Evolutionary conservation across 2,329 filamentous ascomycete species (phyloP).

Genomic region (Plenodomus lindquistii): DNA sequence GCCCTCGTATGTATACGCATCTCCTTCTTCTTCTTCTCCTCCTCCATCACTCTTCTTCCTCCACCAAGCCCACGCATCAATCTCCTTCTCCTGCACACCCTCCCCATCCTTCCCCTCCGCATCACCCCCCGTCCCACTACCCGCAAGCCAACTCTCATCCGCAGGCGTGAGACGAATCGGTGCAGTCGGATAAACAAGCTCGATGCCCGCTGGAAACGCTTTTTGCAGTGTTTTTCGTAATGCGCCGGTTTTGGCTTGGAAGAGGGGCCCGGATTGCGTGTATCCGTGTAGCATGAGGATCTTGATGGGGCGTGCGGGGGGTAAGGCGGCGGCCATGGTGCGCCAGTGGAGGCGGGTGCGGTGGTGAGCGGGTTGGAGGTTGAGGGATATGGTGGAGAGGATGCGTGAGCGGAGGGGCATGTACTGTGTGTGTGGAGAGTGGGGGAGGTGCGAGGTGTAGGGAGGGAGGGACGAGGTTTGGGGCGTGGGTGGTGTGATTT

Average conservation of each 20-base stretch:
- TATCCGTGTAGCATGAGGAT: constrained; percentile 67
- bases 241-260: constrained; percentile 86
- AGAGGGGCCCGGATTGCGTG: constrained; percentile 85
- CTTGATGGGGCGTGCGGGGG: constrained; percentile 45
- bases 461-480: too few relatives aligned
- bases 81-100: constrained; percentile 50
- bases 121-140: constrained; percentile 16
- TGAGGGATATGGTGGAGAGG: constrained; percentile 8
- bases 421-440: constrained; percentile 1
- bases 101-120: constrained; percentile 26
- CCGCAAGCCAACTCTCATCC: constrained; percentile 59
- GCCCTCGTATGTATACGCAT: constrained; percentile 63
- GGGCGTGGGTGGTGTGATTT: too few relatives aligned
- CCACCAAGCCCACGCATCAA: constrained; percentile 86
- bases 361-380: constrained; percentile 21
- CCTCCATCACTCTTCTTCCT: constrained; percentile 59
- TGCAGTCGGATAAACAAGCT: constrained; percentile 53
- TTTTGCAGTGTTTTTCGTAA: constrained; percentile 81
- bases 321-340: constrained; percentile 37
- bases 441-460: not conserved
- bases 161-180: constrained; percentile 48
- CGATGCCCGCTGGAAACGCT: constrained; percentile 62
- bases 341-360: constrained; percentile 19
- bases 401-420: constrained; percentile 4
- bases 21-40: constrained; percentile 30